Conservation (phyloP, 441 rosid species). For the Rhodomyrtus psidioides region DNA sequence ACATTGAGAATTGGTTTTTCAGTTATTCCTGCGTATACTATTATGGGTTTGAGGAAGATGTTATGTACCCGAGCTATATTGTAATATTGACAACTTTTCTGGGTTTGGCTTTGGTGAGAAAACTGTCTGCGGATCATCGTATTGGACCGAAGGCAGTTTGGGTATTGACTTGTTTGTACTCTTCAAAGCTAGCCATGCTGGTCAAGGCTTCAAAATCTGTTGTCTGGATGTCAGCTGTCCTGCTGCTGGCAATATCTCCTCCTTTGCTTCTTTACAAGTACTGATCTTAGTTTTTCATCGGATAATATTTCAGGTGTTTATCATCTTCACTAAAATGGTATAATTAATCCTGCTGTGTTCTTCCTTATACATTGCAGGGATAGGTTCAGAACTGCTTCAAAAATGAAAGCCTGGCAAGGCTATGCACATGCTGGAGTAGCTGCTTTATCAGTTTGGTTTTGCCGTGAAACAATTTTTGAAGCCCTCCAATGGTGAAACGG, state of each 20-base stretch:
- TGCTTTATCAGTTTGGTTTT: constrained; percentile 90
- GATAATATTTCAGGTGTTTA: not conserved
- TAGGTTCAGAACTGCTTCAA: constrained; percentile 65
- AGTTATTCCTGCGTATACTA: constrained; percentile 79
- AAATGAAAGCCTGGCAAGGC: constrained; percentile 98
- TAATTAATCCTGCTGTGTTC: not conserved
- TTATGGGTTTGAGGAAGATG: constrained; percentile 89
- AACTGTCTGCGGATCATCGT: constrained; percentile 63
- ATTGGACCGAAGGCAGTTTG: constrained; percentile 80
- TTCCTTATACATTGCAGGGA: constrained; percentile 43
- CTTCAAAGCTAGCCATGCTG: constrained; percentile 86
- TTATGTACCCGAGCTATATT: constrained; percentile 98
- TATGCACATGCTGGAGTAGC: constrained; percentile 80
- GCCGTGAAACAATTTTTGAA: constrained; percentile 95
- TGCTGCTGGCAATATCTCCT: constrained; percentile 82
- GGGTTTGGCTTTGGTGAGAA: constrained; percentile 82
- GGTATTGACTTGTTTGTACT: constrained; percentile 85
- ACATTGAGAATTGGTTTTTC: constrained; percentile 83
- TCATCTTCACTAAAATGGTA: not conserved
- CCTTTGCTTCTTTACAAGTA: constrained; percentile 96
- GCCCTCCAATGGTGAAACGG: constrained; percentile 97
- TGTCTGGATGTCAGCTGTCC: constrained; percentile 83
- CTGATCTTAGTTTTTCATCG: constrained; percentile 4
- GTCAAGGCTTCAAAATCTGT: constrained; percentile 74
- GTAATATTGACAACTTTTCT: constrained; percentile 74